Percentiles rank a stretch among this genome's conserved stretches.
Evolutionary conservation across 2,329 filamentous ascomycete genomes (phyloP).

Genomic region (Dothidotthia symphoricarpi): DNA sequence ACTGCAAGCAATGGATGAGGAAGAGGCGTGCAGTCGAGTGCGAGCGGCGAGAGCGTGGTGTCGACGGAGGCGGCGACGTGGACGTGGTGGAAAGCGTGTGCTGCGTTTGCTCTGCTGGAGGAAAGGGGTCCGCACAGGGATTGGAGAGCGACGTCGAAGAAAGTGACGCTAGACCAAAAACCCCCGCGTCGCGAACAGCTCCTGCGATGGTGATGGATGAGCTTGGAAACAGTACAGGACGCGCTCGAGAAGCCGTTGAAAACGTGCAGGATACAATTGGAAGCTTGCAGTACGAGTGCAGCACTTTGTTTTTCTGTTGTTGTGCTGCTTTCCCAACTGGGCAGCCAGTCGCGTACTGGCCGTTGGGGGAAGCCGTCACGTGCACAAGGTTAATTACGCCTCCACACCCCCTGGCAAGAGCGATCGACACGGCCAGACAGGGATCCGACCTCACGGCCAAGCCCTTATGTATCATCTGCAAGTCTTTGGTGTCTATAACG

Average conservation of each 20-base stretch:
- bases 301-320: slow-evolving; percentile 12
- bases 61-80: slow-evolving; percentile 32
- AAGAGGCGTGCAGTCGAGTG: slow-evolving; percentile 20
- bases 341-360: slow-evolving; percentile 27
- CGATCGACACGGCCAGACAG: too few species aligned
- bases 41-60: slow-evolving; percentile 30
- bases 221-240: too few species aligned
- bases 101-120: slow-evolving; percentile 30
- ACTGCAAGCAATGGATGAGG: slow-evolving; percentile 34
- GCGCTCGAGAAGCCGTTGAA: slow-evolving; percentile 2
- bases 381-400: slow-evolving; percentile 12
- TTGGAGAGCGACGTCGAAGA: slow-evolving; percentile 35
- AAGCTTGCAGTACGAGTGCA: slow-evolving; percentile 12
- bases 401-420: too few species aligned
- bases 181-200: slow-evolving; percentile 23
- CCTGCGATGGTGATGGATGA: slow-evolving; percentile 6
- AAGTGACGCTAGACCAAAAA: slow-evolving; percentile 36
- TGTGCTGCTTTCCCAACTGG: slow-evolving; percentile 11
- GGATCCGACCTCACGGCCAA: too few species aligned
- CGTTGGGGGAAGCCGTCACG: slow-evolving; percentile 29
- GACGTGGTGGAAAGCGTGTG: slow-evolving; percentile 38
- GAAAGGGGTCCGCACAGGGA: slow-evolving; percentile 43
- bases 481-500: too few species aligned
- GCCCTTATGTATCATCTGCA: too few species aligned
- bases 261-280: slow-evolving; percentile 24